These are phyloP conservation scores for Huntiella savannae DNA, from an alignment of 2,329 filamentous ascomycete species.

Conservation along the genomic window DNA sequence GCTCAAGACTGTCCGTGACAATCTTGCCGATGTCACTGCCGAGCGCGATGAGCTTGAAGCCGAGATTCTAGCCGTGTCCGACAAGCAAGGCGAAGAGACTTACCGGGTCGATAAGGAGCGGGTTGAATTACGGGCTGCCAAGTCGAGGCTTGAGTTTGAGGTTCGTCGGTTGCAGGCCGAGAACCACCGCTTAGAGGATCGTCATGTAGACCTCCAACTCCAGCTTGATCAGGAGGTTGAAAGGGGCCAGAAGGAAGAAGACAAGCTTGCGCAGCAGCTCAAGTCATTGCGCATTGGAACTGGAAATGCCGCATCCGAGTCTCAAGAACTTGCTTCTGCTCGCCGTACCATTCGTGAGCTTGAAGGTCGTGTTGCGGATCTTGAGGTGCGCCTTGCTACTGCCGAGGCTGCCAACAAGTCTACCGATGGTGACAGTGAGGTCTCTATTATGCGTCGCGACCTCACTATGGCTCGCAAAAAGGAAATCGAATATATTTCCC, in stretches of 20 bases:
- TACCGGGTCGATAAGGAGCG: conserved; percentile 49
- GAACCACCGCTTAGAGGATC: conserved; percentile 34
- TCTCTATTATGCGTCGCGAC: conserved; percentile 42
- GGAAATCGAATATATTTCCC: conserved; percentile 44
- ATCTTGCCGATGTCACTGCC: conserved; percentile 37
- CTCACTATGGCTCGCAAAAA: conserved; percentile 45
- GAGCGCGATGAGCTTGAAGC: conserved; percentile 50
- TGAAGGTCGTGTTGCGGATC: conserved; percentile 40
- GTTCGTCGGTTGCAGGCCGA: conserved; percentile 46
- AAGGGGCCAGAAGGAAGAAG: conserved; percentile 46
- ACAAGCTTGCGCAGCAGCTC: conserved; percentile 37
- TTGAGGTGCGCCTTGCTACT: conserved; percentile 26
- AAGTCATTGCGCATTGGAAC: conserved; percentile 28
- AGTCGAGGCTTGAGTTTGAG: conserved; percentile 48
- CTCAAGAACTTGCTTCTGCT: conserved; percentile 35
- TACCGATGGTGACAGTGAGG: conserved; percentile 29
- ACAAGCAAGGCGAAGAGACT: conserved; percentile 34
- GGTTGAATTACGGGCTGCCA: conserved; percentile 46
- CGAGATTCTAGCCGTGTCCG: conserved; percentile 14
- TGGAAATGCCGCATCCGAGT: conserved; percentile 27
- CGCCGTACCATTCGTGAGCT: conserved; percentile 46
- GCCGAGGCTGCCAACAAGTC: conserved; percentile 17
- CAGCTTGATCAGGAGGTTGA: conserved; percentile 48
- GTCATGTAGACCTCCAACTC: conserved; percentile 39
- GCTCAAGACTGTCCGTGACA: conserved; percentile 36